Conservation (phyloP, 371 early-diverging fungal species). For the Mortierella sp. region DNA sequence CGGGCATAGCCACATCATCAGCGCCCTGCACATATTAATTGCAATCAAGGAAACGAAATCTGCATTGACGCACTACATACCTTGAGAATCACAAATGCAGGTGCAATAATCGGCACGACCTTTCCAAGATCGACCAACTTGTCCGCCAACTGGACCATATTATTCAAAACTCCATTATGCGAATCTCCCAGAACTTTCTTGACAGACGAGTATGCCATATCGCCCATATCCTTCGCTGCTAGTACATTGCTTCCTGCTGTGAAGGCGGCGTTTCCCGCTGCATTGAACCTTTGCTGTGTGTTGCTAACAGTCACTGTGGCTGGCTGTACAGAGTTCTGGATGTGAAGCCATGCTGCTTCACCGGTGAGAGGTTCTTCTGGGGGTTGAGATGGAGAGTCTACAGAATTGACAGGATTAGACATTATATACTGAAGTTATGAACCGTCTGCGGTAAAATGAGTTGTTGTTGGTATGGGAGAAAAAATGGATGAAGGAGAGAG, state of each 20-base stretch:
- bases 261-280: neutral
- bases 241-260: neutral
- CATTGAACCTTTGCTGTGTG: neutral
- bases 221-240: neutral
- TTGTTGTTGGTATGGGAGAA: no score
- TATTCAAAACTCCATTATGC: constrained; percentile 18
- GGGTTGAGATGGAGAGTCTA: neutral
- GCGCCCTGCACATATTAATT: neutral
- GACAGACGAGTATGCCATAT: neutral
- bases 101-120: constrained; percentile 60
- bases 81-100: constrained; percentile 59
- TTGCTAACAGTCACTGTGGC: neutral
- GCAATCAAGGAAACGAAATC: neutral
- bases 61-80: constrained; percentile 7
- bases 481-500: no score
- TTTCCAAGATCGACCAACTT: constrained; percentile 62
- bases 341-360: neutral
- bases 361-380: neutral
- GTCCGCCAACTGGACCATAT: constrained; percentile 54
- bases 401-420: neutral
- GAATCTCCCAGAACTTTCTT: neutral
- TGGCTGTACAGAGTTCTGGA: neutral
- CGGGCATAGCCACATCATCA: neutral
- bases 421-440: no score
- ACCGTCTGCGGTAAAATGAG: no score